A percentile compares a stretch with the other conserved stretches of the same genome.
phyloP scores from a whole-genome alignment of 2,329 filamentous ascomycete genomes.

The Neurospora sp. region DNA sequence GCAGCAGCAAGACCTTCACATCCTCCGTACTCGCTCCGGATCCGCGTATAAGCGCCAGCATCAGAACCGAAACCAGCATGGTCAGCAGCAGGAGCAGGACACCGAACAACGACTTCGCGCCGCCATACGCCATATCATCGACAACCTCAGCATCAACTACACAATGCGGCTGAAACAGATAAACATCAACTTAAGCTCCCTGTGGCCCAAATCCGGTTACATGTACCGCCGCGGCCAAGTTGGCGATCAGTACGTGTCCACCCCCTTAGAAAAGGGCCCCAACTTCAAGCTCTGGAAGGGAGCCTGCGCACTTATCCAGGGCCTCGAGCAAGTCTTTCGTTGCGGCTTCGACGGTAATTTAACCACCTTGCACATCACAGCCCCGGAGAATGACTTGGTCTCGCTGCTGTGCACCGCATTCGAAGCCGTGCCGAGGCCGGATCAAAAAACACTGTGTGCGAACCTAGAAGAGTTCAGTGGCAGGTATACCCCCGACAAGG shows the following conservation, averaged over 20 bases:
- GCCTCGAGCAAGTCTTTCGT: neutral
- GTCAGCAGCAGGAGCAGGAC: no score
- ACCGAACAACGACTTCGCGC: neutral
- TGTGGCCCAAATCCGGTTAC: no score
- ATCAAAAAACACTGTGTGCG: no score
- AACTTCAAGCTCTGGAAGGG: no score
- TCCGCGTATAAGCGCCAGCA: neutral
- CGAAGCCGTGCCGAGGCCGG: neutral
- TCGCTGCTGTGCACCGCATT: neutral
- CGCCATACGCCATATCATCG: neutral
- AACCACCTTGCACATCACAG: neutral
- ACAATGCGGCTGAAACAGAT: neutral
- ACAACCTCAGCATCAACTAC: neutral
- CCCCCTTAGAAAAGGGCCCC: no score
- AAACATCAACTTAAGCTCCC: neutral
- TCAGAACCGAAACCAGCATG: no score
- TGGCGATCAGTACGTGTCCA: neutral
- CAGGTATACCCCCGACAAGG: neutral
- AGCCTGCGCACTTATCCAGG: neutral
- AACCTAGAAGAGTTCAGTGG: neutral
- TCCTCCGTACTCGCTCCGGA: neutral
- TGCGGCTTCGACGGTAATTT: neutral
- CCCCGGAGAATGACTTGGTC: neutral
- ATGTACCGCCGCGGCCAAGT: no score
- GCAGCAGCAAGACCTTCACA: neutral